These are phyloP conservation scores for Lecanoromycetidae sp. DNA, from an alignment of 2,329 filamentous ascomycete genomes.

Conservation along the genomic window DNA sequence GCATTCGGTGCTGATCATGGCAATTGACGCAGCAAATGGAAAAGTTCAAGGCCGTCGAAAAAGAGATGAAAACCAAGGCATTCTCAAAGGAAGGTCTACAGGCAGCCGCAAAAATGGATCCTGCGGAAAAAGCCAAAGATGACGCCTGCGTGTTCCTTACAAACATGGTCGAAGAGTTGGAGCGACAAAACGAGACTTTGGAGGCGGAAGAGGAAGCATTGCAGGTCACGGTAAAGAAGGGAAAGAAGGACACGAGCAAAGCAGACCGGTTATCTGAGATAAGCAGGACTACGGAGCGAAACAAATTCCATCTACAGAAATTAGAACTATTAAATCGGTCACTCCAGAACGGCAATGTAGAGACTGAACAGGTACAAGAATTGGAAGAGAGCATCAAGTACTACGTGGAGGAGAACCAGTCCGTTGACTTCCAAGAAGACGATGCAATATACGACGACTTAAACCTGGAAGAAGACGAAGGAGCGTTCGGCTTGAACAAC, in stretches of 20 bases:
- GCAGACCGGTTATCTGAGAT: constrained; percentile 81
- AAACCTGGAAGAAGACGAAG: constrained; percentile 84
- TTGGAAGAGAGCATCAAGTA: constrained; percentile 88
- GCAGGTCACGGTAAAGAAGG: constrained; percentile 85
- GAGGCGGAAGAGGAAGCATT: constrained; percentile 83
- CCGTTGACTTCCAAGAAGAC: constrained; percentile 83
- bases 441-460: constrained; percentile 93
- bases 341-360: constrained; percentile 83
- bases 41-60: constrained; percentile 99
- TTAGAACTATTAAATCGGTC: constrained; percentile 82
- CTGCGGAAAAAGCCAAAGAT: constrained; percentile 91
- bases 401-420: constrained; percentile 83
- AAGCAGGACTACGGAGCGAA: constrained; percentile 70
- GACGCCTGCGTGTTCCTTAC: constrained; percentile 79
- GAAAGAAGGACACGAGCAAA: constrained; percentile 74
- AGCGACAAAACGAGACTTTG: constrained; percentile 81
- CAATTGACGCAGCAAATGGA: constrained; percentile 74
- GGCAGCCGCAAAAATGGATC: constrained; percentile 82
- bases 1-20: constrained; percentile 18
- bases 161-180: constrained; percentile 79
- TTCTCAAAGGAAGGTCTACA: constrained; percentile 97
- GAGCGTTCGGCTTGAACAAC: constrained; percentile 63
- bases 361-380: constrained; percentile 73
- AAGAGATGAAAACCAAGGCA: constrained; percentile 99
- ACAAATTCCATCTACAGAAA: constrained; percentile 93